Conservation (phyloP, 176 grass and related monocot genomes). For the Chloris gayana region DNA sequence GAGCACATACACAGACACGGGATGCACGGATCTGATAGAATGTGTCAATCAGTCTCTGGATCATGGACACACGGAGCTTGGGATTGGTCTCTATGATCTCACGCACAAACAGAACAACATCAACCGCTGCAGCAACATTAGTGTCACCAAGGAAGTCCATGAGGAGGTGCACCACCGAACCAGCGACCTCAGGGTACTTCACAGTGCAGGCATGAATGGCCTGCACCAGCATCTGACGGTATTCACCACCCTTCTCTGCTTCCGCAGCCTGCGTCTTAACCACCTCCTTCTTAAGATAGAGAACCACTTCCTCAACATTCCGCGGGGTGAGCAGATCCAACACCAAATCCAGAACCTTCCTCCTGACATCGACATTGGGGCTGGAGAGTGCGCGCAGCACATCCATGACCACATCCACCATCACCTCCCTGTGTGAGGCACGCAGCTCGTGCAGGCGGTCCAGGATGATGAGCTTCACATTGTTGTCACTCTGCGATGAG, state of each 20-base stretch:
- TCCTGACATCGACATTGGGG: slow-evolving; percentile 59
- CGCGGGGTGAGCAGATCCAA: slow-evolving; percentile 63
- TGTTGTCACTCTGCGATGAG: slow-evolving; percentile 77
- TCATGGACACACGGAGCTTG: slow-evolving; percentile 79
- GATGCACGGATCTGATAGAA: slow-evolving; percentile 83
- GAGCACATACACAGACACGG: slow-evolving; percentile 55
- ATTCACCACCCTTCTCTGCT: slow-evolving; percentile 64
- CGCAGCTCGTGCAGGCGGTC: slow-evolving; percentile 66
- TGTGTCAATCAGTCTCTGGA: slow-evolving; percentile 65
- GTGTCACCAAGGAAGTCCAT: slow-evolving; percentile 86
- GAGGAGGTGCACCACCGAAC: slow-evolving; percentile 70
- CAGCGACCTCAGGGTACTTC: slow-evolving; percentile 72
- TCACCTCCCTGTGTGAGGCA: slow-evolving; percentile 54
- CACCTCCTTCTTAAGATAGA: slow-evolving; percentile 82
- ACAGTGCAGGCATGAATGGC: slow-evolving; percentile 67
- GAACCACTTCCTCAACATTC: slow-evolving; percentile 78
- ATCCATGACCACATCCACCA: slow-evolving; percentile 78
- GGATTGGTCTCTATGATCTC: slow-evolving; percentile 83
- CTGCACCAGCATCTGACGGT: slow-evolving; percentile 80
- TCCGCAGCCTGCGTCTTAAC: slow-evolving; percentile 69
- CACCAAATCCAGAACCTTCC: slow-evolving; percentile 76
- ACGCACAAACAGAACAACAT: slow-evolving; percentile 73
- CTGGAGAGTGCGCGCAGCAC: slow-evolving; percentile 60
- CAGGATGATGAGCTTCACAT: slow-evolving; percentile 68
- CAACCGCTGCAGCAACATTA: slow-evolving; percentile 70